Evolutionary conservation across 2,329 filamentous ascomycete species (phyloP).

Genomic region (Moelleriella libera): DNA sequence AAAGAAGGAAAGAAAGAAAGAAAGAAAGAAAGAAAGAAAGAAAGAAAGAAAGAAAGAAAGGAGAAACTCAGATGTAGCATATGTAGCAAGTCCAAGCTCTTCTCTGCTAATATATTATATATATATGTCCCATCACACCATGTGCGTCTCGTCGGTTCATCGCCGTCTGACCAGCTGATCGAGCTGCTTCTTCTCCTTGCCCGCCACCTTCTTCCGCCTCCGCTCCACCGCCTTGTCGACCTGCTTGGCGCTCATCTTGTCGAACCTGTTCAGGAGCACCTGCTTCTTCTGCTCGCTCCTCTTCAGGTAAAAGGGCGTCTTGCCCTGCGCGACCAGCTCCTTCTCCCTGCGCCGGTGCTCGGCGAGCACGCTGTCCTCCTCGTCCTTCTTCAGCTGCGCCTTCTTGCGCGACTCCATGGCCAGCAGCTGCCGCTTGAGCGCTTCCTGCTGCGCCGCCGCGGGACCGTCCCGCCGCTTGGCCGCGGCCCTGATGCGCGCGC

Average conservation of each 20-base stretch:
- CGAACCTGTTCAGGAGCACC: conserved; percentile 64
- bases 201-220: conserved; percentile 75
- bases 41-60: too few relatives aligned
- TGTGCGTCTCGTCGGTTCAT: background rate
- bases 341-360: conserved; percentile 75
- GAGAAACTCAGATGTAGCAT: too few relatives aligned
- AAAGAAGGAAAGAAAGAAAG: too few relatives aligned
- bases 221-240: conserved; percentile 75
- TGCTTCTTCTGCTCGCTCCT: conserved; percentile 82
- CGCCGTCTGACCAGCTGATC: conserved; percentile 18
- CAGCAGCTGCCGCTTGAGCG: conserved; percentile 57
- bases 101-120: background rate
- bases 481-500: conserved; percentile 46
- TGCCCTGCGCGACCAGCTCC: conserved; percentile 72
- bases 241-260: conserved; percentile 72
- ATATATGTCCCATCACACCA: background rate
- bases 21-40: too few relatives aligned
- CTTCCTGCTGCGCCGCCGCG: conserved; percentile 35
- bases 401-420: conserved; percentile 70
- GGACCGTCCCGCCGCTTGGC: conserved; percentile 51
- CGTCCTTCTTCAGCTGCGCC: conserved; percentile 54
- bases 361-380: conserved; percentile 52
- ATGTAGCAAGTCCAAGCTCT: too few relatives aligned
- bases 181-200: conserved; percentile 72
- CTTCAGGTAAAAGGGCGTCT: conserved; percentile 90